These are phyloP conservation scores for Fraxinus ornus DNA, from an alignment of 305 asterid genomes.

Conservation along the genomic window DNA sequence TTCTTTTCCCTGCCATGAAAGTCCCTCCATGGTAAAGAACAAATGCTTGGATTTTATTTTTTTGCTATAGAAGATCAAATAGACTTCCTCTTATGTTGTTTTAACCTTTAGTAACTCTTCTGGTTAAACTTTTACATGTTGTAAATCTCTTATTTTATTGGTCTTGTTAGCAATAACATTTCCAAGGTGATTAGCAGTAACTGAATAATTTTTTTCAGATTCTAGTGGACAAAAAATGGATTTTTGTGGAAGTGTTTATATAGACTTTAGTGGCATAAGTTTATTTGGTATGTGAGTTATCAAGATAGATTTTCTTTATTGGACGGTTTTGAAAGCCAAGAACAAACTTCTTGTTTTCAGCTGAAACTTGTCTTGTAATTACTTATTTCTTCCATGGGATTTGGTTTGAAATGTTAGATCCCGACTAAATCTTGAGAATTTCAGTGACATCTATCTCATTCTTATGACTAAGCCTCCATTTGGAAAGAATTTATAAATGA, in stretches of 20 bases:
- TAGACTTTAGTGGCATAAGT: background rate
- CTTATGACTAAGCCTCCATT: background rate
- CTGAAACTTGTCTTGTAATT: background rate
- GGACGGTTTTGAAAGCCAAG: background rate
- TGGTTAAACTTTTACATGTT: background rate
- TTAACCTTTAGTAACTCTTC: background rate
- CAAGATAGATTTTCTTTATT: background rate
- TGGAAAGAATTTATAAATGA: too few relatives aligned
- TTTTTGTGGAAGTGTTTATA: background rate
- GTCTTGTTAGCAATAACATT: background rate
- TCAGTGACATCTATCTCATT: background rate
- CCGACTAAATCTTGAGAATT: background rate
- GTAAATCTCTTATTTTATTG: background rate
- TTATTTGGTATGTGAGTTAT: background rate
- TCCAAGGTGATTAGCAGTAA: constrained; percentile 1
- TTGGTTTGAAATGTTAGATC: background rate
- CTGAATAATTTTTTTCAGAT: background rate
- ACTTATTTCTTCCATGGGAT: background rate
- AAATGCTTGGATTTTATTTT: background rate
- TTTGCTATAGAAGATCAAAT: background rate
- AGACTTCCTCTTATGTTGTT: background rate
- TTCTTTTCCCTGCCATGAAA: background rate
- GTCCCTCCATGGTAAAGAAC: background rate
- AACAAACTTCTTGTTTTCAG: background rate
- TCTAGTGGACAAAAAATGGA: background rate